Base-by-base conservation (phyloP, 1,284 basidiomycete genomes). In the Trichosporon sp. region DNA sequence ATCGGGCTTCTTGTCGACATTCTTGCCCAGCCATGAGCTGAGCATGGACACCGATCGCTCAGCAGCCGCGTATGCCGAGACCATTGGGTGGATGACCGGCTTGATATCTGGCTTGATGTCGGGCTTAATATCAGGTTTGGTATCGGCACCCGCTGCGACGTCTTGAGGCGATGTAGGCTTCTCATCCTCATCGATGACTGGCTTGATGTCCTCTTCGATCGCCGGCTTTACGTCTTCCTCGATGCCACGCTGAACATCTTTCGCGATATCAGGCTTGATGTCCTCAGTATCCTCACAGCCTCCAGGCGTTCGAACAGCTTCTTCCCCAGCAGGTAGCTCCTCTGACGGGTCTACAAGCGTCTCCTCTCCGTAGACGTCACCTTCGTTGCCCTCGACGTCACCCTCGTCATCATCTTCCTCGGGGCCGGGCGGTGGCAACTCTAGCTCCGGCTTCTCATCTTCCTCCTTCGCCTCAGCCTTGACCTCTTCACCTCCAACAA, bases 1-100 rank as follows among this genome's bases (percentile, higher is more conserved):
- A 29, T 34, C 61, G 5, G 71, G 72, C 16, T 70, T 67, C 9
- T 60, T 46, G 56, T 60, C 21, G 69, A 76, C 77, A 62, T 64
- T 78, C 73, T 73, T 73, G 4, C 73, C 71, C 21, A 81, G 67
- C 82, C 81, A 83, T 10, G 73, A 71, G 64, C 82, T 80, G 78
- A 88, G 77, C 71, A 78, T 70, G 13, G 66, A 63, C 61, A 73
- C 75, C 0, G 69, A 69, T 32, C 67, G 70, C 44, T 83, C 71
- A 37, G 69, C 69, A 11, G 49, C 46, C 7, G 31, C 64, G 44
- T 64, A 68, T 0, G 64, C 66, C 8, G 59, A 59, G 19, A 57
- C 31, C 21, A 33, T 25, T 4, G 61, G 52, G 34, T 63, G 44
- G 4, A 58, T 11, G 25, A 49, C 61, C 3, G 61, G 61, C 33